Evolutionary conservation across 371 early-diverging fungal species (phyloP).

Genomic region (Mortierella sp.): DNA sequence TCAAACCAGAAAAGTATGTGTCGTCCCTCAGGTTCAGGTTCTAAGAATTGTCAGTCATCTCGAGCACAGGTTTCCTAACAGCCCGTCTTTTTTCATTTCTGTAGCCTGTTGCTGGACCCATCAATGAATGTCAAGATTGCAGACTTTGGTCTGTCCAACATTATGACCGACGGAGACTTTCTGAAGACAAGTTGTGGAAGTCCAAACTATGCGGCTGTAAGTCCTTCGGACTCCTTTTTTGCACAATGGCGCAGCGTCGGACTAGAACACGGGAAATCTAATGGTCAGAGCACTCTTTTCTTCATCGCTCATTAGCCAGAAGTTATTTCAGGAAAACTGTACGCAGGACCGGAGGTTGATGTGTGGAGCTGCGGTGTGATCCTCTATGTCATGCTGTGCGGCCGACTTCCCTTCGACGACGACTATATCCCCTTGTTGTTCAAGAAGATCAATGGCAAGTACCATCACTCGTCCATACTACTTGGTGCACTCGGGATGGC

Average conservation of each 20-base stretch:
- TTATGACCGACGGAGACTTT: slow-evolving; percentile 96
- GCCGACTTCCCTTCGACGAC: slow-evolving; percentile 99
- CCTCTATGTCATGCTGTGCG: slow-evolving; percentile 99
- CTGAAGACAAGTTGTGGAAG: slow-evolving; percentile 95
- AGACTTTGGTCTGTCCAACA: slow-evolving; percentile 97
- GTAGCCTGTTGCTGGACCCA: slow-evolving; percentile 90
- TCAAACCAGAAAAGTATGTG: slow-evolving; percentile 84
- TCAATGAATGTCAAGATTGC: slow-evolving; percentile 97
- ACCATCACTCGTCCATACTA: too few species aligned
- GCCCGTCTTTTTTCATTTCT: background rate
- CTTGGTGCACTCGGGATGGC: background rate
- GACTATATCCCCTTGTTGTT: slow-evolving; percentile 97
- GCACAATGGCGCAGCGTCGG: background rate
- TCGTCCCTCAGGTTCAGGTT: too few species aligned
- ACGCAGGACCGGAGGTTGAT: slow-evolving; percentile 99
- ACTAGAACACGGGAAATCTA: background rate
- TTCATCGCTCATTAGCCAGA: slow-evolving; percentile 76
- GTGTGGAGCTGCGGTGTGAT: slow-evolving; percentile 99
- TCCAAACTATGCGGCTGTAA: slow-evolving; percentile 88
- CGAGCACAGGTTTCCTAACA: background rate
- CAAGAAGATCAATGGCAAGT: slow-evolving; percentile 88
- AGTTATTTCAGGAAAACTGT: slow-evolving; percentile 94
- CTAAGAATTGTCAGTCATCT: background rate
- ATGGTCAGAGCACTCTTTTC: background rate
- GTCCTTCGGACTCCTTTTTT: slow-evolving; percentile 22